Base-by-base conservation (phyloP, 164 flowering plant species). In the Nymphaea colorata region DNA sequence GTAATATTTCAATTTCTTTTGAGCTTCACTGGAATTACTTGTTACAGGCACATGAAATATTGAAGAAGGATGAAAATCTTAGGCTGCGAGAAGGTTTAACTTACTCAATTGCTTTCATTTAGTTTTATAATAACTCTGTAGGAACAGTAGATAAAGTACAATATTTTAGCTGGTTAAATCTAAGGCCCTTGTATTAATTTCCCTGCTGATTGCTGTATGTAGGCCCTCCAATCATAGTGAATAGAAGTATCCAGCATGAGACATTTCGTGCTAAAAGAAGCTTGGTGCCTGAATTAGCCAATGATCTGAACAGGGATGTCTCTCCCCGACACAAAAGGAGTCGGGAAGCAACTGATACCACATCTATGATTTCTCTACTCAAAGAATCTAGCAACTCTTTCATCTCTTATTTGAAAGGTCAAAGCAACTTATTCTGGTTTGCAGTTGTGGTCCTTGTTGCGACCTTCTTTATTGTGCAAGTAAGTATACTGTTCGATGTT, bases 401-500 rank as follows among this genome's bases (percentile, higher is more conserved):
- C 36, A 44, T 15, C 7, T 44, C 59, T 16, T 63, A 41, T 41
- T 59, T 84, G 65, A 82, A 69, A 76, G 79, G 75, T 68, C 89
- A 73, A 70, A 79, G 76, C 70, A 72, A 74, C 59, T 67, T 82
- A 64, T 72, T 82, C 44, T 62, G 79, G 5, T n/a, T 61, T n/a
- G 47, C 83, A 66, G 57, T 89, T 69, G 84, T 81, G 11, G 60
- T 79, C 57, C 77, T 84, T 72, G 83, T 82, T 43, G 79, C 74
- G 61, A 82, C 88, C 66, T 73, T 94, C 67, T 70, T 87, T 65
- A 70, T 93, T 61, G 87, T 87, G 93, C 98, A 93, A 96, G 98
- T 93, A 81, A 42, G 70, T 41, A 65, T 64, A 42, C 66, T 6
- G 8, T 14, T 14, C 16, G 2, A 55, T 55, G 59, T 55, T 16